Evolutionary conservation across 768 basidiomycete species (phyloP).

Genomic region (Rhizopogon salebrosus): DNA sequence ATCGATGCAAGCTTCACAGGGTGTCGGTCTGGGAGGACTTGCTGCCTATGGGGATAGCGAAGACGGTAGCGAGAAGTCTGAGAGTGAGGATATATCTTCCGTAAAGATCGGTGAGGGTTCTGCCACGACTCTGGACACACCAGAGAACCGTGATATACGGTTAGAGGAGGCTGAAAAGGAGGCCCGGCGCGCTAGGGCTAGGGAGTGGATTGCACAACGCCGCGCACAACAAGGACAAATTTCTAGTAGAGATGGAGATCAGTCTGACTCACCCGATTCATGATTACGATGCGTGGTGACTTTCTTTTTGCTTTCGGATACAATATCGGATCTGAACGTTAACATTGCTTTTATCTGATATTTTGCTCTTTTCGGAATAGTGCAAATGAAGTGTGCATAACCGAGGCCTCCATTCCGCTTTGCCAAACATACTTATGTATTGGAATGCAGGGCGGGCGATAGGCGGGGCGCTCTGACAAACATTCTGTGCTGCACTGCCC

Average conservation of each 20-base stretch:
- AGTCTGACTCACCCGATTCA: not conserved
- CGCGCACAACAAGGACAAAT: constrained; percentile 19
- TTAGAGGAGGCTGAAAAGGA: constrained; percentile 33
- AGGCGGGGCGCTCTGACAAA: not conserved
- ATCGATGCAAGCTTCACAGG: constrained; percentile 2
- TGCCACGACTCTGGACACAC: not conserved
- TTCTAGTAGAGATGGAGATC: not conserved
- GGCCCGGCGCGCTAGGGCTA: constrained; percentile 50
- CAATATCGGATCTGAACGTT: not conserved
- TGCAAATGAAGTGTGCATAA: too few relatives aligned
- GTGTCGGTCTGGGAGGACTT: constrained; percentile 43
- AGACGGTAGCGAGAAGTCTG: constrained; percentile 27
- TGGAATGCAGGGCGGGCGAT: not conserved
- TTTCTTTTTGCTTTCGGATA: not conserved
- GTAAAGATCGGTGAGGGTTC: not conserved
- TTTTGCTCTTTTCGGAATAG: not conserved
- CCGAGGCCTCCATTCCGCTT: too few relatives aligned
- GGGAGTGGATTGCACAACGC: constrained; percentile 53
- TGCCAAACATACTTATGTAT: too few relatives aligned
- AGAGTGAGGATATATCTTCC: not conserved
- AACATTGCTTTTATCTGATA: not conserved
- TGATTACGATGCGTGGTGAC: not conserved
- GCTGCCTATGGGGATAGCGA: constrained; percentile 58
- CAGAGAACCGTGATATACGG: not conserved
- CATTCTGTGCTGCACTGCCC: not conserved